Evolutionary conservation across 192 early-diverging fungal genomes (phyloP).

Genomic region (Chytriomyces sp.): DNA sequence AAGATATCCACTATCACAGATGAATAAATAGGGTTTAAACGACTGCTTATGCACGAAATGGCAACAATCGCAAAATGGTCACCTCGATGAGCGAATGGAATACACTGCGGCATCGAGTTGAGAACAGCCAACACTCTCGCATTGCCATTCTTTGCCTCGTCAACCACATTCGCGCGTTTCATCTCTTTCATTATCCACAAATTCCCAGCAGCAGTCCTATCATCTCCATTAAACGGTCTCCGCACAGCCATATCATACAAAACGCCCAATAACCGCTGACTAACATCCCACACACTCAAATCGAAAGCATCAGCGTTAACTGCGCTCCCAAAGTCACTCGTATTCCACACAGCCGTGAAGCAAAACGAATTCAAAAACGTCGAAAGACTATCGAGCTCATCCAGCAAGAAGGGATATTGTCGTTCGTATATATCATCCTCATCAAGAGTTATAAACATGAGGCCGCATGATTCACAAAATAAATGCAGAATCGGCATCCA

Average conservation of each 20-base stretch:
- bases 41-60: too few relatives aligned
- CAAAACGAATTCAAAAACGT: constrained; percentile 71
- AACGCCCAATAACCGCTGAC: constrained; percentile 19
- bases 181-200: constrained; percentile 12
- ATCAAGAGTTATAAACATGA: constrained; percentile 68
- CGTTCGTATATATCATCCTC: constrained; percentile 69
- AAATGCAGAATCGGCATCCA: constrained; percentile 63
- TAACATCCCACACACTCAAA: background rate
- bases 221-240: constrained; percentile 6
- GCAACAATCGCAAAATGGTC: too few relatives aligned
- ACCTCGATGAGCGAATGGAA: constrained; percentile 30
- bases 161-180: background rate
- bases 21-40: too few relatives aligned
- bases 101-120: constrained; percentile 15
- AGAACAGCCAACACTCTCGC: background rate
- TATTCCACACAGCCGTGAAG: constrained; percentile 57
- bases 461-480: constrained; percentile 64
- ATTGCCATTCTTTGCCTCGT: constrained; percentile 6
- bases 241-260: constrained; percentile 32
- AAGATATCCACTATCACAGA: constrained; percentile 33
- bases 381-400: constrained; percentile 55
- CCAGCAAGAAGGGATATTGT: constrained; percentile 60
- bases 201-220: background rate
- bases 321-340: background rate
- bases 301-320: background rate